phyloP scores from a whole-genome alignment of 2,329 filamentous ascomycete species.

The Calonectria crousiana region DNA sequence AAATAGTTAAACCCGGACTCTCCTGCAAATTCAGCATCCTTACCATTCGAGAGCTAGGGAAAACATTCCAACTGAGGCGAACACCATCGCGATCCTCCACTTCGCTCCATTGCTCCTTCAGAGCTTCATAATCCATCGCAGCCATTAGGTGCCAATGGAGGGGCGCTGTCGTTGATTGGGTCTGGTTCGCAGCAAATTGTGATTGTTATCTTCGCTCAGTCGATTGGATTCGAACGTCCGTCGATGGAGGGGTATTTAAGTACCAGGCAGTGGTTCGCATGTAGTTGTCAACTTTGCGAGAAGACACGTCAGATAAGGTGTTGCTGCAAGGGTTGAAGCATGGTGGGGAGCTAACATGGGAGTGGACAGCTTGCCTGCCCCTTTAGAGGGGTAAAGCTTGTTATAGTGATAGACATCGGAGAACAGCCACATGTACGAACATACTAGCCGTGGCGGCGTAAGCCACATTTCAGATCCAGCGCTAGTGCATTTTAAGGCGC shows the following conservation, averaged over 20 bases:
- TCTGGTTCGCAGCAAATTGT: background rate
- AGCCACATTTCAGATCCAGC: background rate
- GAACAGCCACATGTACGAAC: background rate
- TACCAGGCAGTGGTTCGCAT: background rate
- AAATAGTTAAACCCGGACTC: background rate
- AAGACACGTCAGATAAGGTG: constrained; percentile 7
- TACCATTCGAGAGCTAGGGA: constrained; percentile 97
- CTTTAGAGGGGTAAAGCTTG: constrained; percentile 14
- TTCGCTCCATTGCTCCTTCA: constrained; percentile 97
- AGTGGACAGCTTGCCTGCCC: constrained; percentile 23
- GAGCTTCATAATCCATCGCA: constrained; percentile 88
- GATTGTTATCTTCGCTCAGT: background rate
- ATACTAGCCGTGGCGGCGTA: background rate
- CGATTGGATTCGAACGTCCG: background rate
- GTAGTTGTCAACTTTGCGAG: background rate
- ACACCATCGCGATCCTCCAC: constrained; percentile 97
- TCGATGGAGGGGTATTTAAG: background rate
- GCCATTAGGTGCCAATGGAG: background rate
- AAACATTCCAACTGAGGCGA: constrained; percentile 97
- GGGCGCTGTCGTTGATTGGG: background rate
- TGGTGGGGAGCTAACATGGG: background rate
- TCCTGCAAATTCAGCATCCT: constrained; percentile 44
- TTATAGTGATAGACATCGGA: background rate
- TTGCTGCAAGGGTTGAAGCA: background rate
- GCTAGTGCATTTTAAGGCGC: background rate